Conservation (phyloP, 1,284 basidiomycete genomes). For the Ustilago tritici region DNA sequence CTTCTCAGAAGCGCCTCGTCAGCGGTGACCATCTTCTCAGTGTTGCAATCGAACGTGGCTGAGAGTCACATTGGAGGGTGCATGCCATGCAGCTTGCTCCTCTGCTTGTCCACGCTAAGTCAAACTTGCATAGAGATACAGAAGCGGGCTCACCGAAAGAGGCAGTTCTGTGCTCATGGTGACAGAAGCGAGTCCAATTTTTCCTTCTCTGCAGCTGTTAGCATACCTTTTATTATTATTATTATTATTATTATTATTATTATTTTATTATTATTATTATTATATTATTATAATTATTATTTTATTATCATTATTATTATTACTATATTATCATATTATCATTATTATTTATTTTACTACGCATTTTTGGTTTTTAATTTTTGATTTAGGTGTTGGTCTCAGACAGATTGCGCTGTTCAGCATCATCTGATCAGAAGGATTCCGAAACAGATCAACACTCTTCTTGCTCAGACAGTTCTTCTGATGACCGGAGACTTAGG, state of each 20-base stretch:
- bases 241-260: no score
- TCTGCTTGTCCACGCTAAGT: slow-evolving; percentile 5
- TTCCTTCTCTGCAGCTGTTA: background rate
- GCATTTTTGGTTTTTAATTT: no score
- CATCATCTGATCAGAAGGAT: background rate
- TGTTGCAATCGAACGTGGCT: slow-evolving; percentile 5
- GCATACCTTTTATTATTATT: no score
- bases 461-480: background rate
- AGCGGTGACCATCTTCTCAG: background rate
- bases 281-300: no score
- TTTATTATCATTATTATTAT: no score
- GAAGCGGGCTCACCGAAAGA: slow-evolving; percentile 4
- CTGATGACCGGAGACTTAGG: background rate
- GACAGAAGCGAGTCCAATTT: background rate
- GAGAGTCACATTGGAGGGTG: background rate
- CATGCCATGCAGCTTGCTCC: slow-evolving; percentile 4
- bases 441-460: slow-evolving; percentile 3
- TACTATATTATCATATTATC: no score
- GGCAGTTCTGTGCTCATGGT: slow-evolving; percentile 7
- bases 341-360: no score
- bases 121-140: background rate
- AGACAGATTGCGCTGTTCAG: background rate
- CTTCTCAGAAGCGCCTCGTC: background rate
- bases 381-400: background rate
- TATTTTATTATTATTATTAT: no score